Conservation (phyloP, 2,329 filamentous ascomycete genomes). For the Penicillium sp. region DNA sequence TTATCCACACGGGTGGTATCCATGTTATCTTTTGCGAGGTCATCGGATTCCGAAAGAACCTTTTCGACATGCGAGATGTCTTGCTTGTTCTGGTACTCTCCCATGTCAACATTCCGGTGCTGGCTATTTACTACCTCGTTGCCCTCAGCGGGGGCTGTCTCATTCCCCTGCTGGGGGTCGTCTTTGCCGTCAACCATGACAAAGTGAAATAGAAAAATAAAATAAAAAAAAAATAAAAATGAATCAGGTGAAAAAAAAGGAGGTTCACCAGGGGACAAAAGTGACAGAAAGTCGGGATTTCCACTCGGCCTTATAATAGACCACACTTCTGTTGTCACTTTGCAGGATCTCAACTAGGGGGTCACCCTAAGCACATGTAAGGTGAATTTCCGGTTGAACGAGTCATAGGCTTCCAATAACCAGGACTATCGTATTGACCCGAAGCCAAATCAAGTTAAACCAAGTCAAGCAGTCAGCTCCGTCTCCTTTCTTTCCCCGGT, state of each 20-base stretch:
- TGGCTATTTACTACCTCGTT: neutral
- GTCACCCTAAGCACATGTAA: neutral
- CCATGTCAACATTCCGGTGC: slow-evolving; percentile 10
- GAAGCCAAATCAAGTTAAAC: neutral
- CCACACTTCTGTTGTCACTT: neutral
- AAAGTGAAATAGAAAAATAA: too few relatives aligned
- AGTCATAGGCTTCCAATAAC: neutral
- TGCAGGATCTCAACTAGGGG: neutral
- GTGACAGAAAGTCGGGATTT: neutral
- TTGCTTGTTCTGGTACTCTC: slow-evolving; percentile 18
- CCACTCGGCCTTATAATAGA: slow-evolving; percentile 2
- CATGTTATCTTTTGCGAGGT: slow-evolving; percentile 51
- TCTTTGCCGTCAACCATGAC: slow-evolving; percentile 9
- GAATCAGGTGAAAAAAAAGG: too few relatives aligned
- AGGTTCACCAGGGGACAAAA: neutral
- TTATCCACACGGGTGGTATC: slow-evolving; percentile 63
- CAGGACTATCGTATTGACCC: neutral
- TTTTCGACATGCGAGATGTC: slow-evolving; percentile 50
- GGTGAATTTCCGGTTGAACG: neutral
- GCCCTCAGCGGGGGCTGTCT: slow-evolving; percentile 1
- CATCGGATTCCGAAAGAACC: slow-evolving; percentile 45
- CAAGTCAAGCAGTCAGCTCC: neutral
- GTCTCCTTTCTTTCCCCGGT: neutral
- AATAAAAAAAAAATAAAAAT: too few relatives aligned
- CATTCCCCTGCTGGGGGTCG: slow-evolving; percentile 11